Percentiles rank a stretch among this genome's conserved stretches.
Conservation (phyloP, 495 filamentous ascomycete species). For the Daldinia concentrica region DNA sequence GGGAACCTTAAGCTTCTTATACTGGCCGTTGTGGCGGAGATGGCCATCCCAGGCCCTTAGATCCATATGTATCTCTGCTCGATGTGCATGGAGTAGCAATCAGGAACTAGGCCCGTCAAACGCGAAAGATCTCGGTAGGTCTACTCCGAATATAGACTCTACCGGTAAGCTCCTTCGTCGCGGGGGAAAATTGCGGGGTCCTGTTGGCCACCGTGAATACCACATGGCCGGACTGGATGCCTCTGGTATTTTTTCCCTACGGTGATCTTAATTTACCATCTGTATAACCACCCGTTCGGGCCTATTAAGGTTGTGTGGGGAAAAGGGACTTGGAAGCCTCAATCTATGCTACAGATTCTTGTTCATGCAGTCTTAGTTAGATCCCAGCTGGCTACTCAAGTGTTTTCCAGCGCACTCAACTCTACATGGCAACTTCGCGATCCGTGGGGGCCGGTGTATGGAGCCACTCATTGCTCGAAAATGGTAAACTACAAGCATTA, state of each 20-base stretch:
- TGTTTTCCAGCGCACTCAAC: slow-evolving; percentile 2
- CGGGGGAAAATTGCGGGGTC: slow-evolving; percentile 54
- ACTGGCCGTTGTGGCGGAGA: slow-evolving; percentile 22
- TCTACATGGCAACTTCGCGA: background rate
- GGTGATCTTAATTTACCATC: slow-evolving; percentile 50
- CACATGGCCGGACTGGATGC: slow-evolving; percentile 39
- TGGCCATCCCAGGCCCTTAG: slow-evolving; percentile 16
- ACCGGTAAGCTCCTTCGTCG: slow-evolving; percentile 46
- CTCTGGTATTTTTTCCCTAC: slow-evolving; percentile 49
- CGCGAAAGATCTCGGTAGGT: slow-evolving; percentile 54
- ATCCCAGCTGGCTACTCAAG: slow-evolving; percentile 17
- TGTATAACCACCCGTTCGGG: slow-evolving; percentile 45
- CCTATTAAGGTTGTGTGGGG: slow-evolving; percentile 38
- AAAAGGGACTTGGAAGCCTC: slow-evolving; percentile 26
- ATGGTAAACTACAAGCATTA: slow-evolving; percentile 10
- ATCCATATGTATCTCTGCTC: slow-evolving; percentile 6
- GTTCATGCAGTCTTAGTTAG: slow-evolving; percentile 22
- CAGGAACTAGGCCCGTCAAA: slow-evolving; percentile 59
- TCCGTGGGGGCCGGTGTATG: slow-evolving; percentile 26
- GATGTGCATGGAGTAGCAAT: slow-evolving; percentile 47
- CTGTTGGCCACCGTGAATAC: slow-evolving; percentile 50
- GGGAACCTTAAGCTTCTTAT: slow-evolving; percentile 41
- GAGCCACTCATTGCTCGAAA: background rate
- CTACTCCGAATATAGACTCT: slow-evolving; percentile 53
- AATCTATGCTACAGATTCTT: slow-evolving; percentile 39